Evolutionary conservation across 768 basidiomycete genomes (phyloP).

Genomic region (Lanmaoa rubissima): DNA sequence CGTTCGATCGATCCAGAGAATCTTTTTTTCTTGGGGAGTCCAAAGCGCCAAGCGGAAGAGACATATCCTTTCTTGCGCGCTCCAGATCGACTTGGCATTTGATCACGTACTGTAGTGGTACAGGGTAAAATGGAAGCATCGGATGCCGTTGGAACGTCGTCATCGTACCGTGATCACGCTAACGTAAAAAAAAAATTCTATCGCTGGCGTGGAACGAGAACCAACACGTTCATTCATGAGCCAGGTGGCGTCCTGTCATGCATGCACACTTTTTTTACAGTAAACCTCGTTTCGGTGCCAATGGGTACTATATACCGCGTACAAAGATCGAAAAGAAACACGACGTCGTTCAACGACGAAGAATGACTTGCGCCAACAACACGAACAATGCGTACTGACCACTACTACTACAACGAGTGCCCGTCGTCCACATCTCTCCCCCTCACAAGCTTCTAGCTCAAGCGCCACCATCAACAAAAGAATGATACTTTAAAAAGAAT

Average conservation of each 20-base stretch:
- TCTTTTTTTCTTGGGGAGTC: too few species aligned
- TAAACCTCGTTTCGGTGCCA: not conserved
- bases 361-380: not conserved
- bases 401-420: not conserved
- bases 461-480: conserved; percentile 17
- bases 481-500: conserved; percentile 31
- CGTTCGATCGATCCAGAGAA: not conserved
- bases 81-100: not conserved
- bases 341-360: conserved; percentile 15
- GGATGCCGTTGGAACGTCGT: too few species aligned
- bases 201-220: not conserved
- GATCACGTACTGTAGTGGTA: not conserved
- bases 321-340: not conserved
- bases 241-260: not conserved
- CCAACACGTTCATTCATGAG: not conserved
- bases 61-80: not conserved
- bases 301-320: not conserved
- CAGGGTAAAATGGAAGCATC: not conserved
- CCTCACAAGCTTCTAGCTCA: not conserved
- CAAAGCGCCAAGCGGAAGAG: too few species aligned
- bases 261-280: too few species aligned
- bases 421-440: not conserved
- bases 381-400: not conserved
- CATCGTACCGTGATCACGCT: too few species aligned
- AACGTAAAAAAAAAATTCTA: not conserved